Evolutionary conservation across 2,329 filamentous ascomycete genomes (phyloP), one percentile per base, ranked within the genome.

Genomic region (Fusarium zealandicum): DNA sequence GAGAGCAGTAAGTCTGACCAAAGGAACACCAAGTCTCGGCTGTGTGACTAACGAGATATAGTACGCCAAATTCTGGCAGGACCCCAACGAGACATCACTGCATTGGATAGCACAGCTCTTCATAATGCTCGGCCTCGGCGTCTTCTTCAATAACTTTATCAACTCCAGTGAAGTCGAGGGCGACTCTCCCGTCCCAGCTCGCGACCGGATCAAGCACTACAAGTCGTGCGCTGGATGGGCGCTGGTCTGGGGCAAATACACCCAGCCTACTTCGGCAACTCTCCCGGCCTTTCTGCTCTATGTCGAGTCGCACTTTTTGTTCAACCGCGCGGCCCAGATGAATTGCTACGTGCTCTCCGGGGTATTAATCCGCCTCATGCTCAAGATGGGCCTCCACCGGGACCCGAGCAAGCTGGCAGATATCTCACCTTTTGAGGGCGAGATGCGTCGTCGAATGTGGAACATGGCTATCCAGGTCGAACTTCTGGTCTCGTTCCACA

Each of bases 401-500:
- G 83, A 86, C 60, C 78, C 82, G 1, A 77, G 72, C 60, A 77
- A 79, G 61, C 70, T 84, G 56, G 75, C 79, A 3, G 76, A 76
- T 36, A 76, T 85, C 27, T 75, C 79, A 2, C 71, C 78, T 0
- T 84, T 80, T 48, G 76, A 82, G 42, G 80, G 79, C 6, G 82
- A 85, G 70, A 82, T 83, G 77, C 75, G 80, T 11, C 74, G 80
- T 27, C 74, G 81, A 12, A 69, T 80, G 61, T 85, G 82, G 82
- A 78, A 80, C 58, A 74, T 83, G 57, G 76, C 78, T 3, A 70
- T 76, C 20, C 84, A 87, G 65, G 78, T 88, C 39, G 88, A 90
- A 65, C 71, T 86, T 3, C 71, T 90, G 4, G 84, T 87, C 20
- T 83, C 85, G 2, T 89, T 88, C 65, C 86, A 90, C 65, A 79